These are phyloP conservation scores for Avicennia marina DNA, from an alignment of 257 asterid species.

Conservation along the genomic window DNA sequence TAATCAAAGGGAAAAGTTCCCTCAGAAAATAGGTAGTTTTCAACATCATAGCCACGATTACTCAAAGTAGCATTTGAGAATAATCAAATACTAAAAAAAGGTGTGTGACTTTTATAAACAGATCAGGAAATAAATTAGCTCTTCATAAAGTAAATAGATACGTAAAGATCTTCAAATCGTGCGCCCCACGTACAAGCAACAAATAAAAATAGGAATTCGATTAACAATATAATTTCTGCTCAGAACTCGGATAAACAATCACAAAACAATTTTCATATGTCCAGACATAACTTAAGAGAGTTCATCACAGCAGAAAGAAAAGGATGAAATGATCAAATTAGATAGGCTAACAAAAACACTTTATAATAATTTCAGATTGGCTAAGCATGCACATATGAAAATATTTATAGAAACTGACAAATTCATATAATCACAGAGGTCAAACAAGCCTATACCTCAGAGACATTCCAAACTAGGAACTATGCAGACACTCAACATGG, in stretches of 20 bases:
- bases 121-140: too few species aligned
- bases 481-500: conserved; percentile 82
- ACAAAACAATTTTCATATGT: conserved; percentile 54
- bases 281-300: conserved; percentile 58
- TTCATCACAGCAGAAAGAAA: conserved; percentile 40
- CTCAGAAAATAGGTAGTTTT: conserved; percentile 78
- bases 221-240: conserved; percentile 20
- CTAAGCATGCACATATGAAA: too few species aligned
- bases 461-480: conserved; percentile 40
- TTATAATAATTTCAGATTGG: too few species aligned
- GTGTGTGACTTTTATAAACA: too few species aligned
- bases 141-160: too few species aligned
- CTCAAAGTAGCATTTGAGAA: not conserved
- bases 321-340: not conserved
- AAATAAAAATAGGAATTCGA: too few species aligned
- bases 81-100: not conserved
- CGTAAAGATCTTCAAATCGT: not conserved
- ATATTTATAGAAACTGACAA: too few species aligned
- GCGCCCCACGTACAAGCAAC: too few species aligned
- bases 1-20: conserved; percentile 46
- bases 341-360: too few species aligned
- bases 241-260: conserved; percentile 55
- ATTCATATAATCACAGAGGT: too few species aligned
- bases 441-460: too few species aligned
- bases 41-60: conserved; percentile 55